Conservation (phyloP, 2,329 filamentous ascomycete species). For the Talaromyces sp. region DNA sequence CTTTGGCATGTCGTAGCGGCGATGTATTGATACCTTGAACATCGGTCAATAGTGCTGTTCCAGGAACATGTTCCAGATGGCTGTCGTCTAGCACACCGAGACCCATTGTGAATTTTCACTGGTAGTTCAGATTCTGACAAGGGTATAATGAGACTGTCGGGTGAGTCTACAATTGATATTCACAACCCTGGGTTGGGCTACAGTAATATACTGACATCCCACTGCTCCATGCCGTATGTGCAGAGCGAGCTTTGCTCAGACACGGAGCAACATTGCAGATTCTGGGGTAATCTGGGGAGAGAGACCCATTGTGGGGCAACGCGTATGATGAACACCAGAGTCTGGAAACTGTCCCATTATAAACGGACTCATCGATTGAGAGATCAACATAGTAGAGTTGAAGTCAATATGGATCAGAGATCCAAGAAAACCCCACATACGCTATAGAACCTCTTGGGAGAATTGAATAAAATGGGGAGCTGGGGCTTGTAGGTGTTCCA, state of each 20-base stretch:
- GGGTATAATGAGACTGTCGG: neutral
- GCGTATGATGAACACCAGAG: neutral
- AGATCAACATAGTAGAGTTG: neutral
- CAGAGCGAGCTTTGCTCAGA: neutral
- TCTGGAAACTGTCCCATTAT: neutral
- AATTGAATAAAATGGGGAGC: neutral
- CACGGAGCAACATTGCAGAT: neutral
- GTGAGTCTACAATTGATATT: neutral
- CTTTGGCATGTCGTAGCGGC: conserved; percentile 18
- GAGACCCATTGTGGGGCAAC: neutral
- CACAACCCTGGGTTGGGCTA: neutral
- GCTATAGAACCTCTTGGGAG: neutral
- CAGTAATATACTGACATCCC: neutral
- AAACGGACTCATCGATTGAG: neutral
- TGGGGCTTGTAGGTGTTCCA: neutral
- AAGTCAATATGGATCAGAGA: neutral
- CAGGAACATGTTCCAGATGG: conserved; percentile 29
- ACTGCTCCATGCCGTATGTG: neutral
- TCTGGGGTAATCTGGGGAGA: neutral
- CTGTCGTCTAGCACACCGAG: conserved; percentile 30
- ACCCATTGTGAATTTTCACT: conserved; percentile 22
- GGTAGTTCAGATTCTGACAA: neutral
- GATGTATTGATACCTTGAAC: conserved; percentile 26
- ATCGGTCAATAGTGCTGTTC: conserved; percentile 23
- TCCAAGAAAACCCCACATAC: neutral